Conservation (phyloP, 2,329 filamentous ascomycete species). For the Ophiostoma piceae region DNA sequence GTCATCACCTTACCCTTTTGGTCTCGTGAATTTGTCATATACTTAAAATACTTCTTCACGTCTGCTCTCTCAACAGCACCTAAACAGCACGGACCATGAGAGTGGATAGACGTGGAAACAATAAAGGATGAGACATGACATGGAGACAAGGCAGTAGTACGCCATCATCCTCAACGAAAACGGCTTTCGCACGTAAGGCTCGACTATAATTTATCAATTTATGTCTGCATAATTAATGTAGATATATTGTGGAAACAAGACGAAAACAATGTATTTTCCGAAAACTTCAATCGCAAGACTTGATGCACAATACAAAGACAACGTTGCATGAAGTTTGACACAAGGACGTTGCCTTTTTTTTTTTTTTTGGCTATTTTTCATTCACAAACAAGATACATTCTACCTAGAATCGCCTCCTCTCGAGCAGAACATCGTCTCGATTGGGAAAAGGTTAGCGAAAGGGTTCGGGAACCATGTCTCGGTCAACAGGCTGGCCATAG, state of each 20-base stretch:
- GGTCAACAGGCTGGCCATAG: slow-evolving; percentile 1
- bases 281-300: neutral
- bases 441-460: slow-evolving; percentile 36
- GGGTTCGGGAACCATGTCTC: slow-evolving; percentile 30
- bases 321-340: slow-evolving; percentile 10
- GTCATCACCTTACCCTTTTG: neutral
- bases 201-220: neutral
- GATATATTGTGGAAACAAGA: neutral
- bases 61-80: neutral
- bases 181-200: slow-evolving; percentile 21
- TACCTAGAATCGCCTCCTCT: neutral
- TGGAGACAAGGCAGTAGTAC: slow-evolving; percentile 5
- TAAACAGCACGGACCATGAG: neutral
- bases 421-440: slow-evolving; percentile 25
- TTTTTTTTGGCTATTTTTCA: neutral
- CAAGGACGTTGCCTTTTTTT: neutral
- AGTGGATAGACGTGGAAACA: slow-evolving; percentile 10
- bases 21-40: neutral
- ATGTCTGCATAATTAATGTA: neutral
- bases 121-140: slow-evolving; percentile 5
- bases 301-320: slow-evolving; percentile 11
- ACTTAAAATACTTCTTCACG: neutral
- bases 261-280: neutral
- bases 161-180: slow-evolving; percentile 15
- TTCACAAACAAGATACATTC: neutral